Conservation (phyloP, 768 basidiomycete species). For the Leccinum truebloodii region DNA sequence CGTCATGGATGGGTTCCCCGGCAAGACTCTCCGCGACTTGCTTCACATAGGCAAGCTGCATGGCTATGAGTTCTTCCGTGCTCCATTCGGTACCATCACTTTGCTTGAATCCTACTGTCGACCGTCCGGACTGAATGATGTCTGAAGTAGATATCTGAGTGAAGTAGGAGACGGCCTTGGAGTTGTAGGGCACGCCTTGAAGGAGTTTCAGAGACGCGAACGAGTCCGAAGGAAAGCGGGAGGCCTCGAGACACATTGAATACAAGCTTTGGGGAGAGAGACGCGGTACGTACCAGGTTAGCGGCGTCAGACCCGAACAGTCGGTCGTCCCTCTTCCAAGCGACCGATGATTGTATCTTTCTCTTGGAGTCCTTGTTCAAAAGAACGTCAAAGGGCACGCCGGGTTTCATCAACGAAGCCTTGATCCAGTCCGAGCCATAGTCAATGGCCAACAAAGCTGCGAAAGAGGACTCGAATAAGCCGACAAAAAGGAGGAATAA, state of each 20-base stretch:
- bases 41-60: slow-evolving; percentile 91
- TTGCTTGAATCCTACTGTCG: slow-evolving; percentile 59
- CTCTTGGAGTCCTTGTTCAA: slow-evolving; percentile 97
- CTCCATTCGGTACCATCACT: slow-evolving; percentile 71
- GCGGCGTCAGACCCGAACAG: slow-evolving; percentile 89
- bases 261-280: neutral
- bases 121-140: slow-evolving; percentile 53
- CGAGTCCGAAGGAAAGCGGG: slow-evolving; percentile 86
- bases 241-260: slow-evolving; percentile 56
- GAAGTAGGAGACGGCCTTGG: slow-evolving; percentile 59
- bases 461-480: slow-evolving; percentile 43
- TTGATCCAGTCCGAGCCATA: slow-evolving; percentile 99
- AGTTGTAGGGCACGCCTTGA: slow-evolving; percentile 67
- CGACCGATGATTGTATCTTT: slow-evolving; percentile 88
- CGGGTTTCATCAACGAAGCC: slow-evolving; percentile 92
- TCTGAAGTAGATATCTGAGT: slow-evolving; percentile 56
- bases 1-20: slow-evolving; percentile 78
- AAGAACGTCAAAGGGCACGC: slow-evolving; percentile 92
- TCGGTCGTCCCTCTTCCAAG: slow-evolving; percentile 89
- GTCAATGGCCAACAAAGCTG: slow-evolving; percentile 92
- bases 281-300: slow-evolving; percentile 64
- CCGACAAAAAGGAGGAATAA: slow-evolving; percentile 25
- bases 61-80: slow-evolving; percentile 89
- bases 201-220: slow-evolving; percentile 86
- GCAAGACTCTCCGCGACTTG: slow-evolving; percentile 78